These are phyloP conservation scores for Malassezia sp. DNA, from an alignment of 1,284 basidiomycete species.

Conservation along the genomic window DNA sequence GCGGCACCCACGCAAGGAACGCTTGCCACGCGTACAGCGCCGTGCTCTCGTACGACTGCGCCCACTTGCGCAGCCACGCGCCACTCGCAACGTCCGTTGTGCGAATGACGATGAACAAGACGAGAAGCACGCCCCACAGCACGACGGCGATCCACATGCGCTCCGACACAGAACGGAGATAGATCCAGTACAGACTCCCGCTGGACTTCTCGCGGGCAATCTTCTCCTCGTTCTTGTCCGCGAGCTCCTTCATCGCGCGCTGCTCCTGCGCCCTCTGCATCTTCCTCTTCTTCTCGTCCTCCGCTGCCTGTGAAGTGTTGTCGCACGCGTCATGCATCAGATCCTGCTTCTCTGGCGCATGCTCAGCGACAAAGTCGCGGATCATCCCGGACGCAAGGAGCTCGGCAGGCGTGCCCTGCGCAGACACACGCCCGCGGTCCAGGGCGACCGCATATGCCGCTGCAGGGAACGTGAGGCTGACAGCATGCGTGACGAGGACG, in stretches of 20 bases:
- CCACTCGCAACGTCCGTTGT: constrained; percentile 31
- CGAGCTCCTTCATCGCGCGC: constrained; percentile 12
- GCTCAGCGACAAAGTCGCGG: neutral
- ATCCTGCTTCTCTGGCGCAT: neutral
- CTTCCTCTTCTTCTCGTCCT: constrained; percentile 24
- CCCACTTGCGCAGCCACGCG: constrained; percentile 44
- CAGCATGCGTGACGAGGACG: constrained; percentile 75
- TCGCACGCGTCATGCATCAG: constrained; percentile 19
- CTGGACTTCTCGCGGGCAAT: constrained; percentile 33
- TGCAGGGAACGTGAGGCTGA: constrained; percentile 61
- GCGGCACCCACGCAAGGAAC: neutral
- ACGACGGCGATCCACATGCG: constrained; percentile 17
- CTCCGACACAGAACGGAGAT: constrained; percentile 28
- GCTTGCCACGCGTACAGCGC: neutral
- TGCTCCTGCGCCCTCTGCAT: constrained; percentile 23
- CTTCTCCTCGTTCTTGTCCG: constrained; percentile 39
- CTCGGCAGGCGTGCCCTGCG: constrained; percentile 56
- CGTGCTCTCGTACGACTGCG: constrained; percentile 29
- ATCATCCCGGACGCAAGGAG: constrained; percentile 31
- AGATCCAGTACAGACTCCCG: constrained; percentile 33
- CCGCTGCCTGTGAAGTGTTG: constrained; percentile 7
- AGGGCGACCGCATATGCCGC: constrained; percentile 61
- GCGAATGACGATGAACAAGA: constrained; percentile 30
- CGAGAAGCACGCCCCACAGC: constrained; percentile 29
- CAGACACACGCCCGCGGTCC: constrained; percentile 62